phyloP scores from a whole-genome alignment of 768 basidiomycete species.

The Tricholoma furcatifolium region DNA sequence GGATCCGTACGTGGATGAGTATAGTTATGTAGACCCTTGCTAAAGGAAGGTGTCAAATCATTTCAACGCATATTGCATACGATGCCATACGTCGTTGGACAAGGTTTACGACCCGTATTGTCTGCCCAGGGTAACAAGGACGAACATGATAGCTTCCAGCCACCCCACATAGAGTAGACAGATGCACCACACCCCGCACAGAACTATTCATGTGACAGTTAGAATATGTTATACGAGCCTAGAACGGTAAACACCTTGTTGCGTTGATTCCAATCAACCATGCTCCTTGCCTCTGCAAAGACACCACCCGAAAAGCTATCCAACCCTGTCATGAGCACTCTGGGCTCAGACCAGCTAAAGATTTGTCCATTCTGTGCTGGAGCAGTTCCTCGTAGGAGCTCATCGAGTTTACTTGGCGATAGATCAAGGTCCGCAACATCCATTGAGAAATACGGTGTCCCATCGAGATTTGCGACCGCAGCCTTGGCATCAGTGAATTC shows the following conservation, averaged over 20 bases:
- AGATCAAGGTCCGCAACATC: slow-evolving; percentile 60
- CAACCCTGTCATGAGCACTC: slow-evolving; percentile 54
- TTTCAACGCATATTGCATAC: background rate
- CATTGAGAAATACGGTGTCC: slow-evolving; percentile 84
- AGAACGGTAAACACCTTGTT: slow-evolving; percentile 59
- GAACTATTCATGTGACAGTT: slow-evolving; percentile 47
- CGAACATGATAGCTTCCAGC: slow-evolving; percentile 90
- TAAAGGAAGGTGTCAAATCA: slow-evolving; percentile 27
- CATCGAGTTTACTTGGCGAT: slow-evolving; percentile 29
- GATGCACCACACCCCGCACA: slow-evolving; percentile 85
- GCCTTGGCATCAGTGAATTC: slow-evolving; percentile 58
- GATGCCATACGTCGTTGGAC: slow-evolving; percentile 59
- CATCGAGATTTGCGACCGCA: slow-evolving; percentile 61
- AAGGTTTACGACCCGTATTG: slow-evolving; percentile 60
- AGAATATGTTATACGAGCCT: background rate
- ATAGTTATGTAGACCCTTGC: slow-evolving; percentile 87
- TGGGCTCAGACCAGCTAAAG: slow-evolving; percentile 65
- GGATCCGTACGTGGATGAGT: slow-evolving; percentile 80
- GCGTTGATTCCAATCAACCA: slow-evolving; percentile 92
- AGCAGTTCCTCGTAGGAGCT: slow-evolving; percentile 37
- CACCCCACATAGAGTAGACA: slow-evolving; percentile 87
- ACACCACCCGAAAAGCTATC: slow-evolving; percentile 68
- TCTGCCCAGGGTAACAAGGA: slow-evolving; percentile 75
- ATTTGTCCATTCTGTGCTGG: slow-evolving; percentile 37
- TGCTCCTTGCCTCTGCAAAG: slow-evolving; percentile 73